A percentile compares a stretch with the other conserved stretches of the same genome.
These are phyloP conservation scores for Arthroderma sp. DNA, from an alignment of 2,329 filamentous ascomycete genomes.

Conservation along the genomic window DNA sequence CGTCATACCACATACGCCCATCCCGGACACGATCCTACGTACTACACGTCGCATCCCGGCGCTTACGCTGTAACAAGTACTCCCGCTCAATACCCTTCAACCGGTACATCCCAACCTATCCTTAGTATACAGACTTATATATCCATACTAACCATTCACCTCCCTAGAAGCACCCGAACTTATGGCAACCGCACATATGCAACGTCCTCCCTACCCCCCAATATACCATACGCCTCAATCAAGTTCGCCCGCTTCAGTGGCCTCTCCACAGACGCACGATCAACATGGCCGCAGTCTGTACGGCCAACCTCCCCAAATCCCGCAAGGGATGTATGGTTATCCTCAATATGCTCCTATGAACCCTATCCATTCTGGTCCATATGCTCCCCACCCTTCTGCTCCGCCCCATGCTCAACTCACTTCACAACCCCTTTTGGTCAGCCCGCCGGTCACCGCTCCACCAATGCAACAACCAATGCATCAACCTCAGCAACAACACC, in stretches of 20 bases:
- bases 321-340: constrained; percentile 74
- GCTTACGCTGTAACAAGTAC: constrained; percentile 73
- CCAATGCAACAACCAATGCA: constrained; percentile 29
- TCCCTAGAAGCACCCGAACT: constrained; percentile 55
- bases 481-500: constrained; percentile 36
- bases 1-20: constrained; percentile 53
- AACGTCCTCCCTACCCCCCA: constrained; percentile 66
- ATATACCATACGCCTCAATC: constrained; percentile 95
- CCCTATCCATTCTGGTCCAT: constrained; percentile 42
- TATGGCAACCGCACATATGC: constrained; percentile 52
- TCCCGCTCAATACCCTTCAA: constrained; percentile 72
- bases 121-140: not conserved
- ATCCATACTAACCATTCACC: not conserved
- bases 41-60: constrained; percentile 66
- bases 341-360: constrained; percentile 42
- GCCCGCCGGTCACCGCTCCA: constrained; percentile 27
- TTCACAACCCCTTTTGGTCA: constrained; percentile 44
- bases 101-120: constrained; percentile 47
- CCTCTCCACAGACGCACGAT: constrained; percentile 78
- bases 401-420: constrained; percentile 44
- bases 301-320: constrained; percentile 65
- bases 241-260: constrained; percentile 84
- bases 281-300: constrained; percentile 75
- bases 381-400: constrained; percentile 41
- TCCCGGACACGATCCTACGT: constrained; percentile 53